phyloP scores from a whole-genome alignment of 441 rosid genomes.

The Adansonia madagascariensis region DNA sequence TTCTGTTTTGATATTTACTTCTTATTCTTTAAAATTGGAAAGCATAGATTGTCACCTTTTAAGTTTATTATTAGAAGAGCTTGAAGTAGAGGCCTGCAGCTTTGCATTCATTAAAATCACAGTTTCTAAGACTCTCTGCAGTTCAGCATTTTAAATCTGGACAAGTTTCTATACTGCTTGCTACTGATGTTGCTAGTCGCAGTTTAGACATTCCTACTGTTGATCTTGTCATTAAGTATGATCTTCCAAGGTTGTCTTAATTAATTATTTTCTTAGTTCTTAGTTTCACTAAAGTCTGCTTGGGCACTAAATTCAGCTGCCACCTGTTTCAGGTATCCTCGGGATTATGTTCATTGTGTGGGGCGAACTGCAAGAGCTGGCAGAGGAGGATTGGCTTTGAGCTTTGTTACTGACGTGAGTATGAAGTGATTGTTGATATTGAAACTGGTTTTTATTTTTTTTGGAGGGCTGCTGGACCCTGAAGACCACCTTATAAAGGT shows the following conservation, averaged over 20 bases:
- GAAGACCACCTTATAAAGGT: not conserved
- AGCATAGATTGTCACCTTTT: constrained; percentile 74
- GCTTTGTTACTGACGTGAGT: constrained; percentile 78
- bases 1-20: not conserved
- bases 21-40: constrained; percentile 24
- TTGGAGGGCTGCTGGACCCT: not conserved
- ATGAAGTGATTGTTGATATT: constrained; percentile 9
- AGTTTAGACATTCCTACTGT: constrained; percentile 97
- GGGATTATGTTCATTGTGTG: constrained; percentile 96
- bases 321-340: constrained; percentile 59
- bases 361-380: constrained; percentile 99
- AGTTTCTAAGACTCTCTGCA: constrained; percentile 76
- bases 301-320: not conserved
- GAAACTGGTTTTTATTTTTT: not conserved
- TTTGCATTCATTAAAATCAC: constrained; percentile 79
- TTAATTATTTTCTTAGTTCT: not conserved
- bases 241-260: constrained; percentile 73
- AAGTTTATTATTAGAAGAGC: constrained; percentile 83
- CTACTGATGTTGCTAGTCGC: constrained; percentile 94
- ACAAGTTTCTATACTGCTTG: constrained; percentile 71
- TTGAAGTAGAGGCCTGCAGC: constrained; percentile 72
- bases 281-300: not conserved
- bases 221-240: constrained; percentile 92
- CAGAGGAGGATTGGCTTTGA: constrained; percentile 88
- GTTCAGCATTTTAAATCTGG: constrained; percentile 87